phyloP scores from a whole-genome alignment of 345 rosid genomes.

The Corchorus olitorius region DNA sequence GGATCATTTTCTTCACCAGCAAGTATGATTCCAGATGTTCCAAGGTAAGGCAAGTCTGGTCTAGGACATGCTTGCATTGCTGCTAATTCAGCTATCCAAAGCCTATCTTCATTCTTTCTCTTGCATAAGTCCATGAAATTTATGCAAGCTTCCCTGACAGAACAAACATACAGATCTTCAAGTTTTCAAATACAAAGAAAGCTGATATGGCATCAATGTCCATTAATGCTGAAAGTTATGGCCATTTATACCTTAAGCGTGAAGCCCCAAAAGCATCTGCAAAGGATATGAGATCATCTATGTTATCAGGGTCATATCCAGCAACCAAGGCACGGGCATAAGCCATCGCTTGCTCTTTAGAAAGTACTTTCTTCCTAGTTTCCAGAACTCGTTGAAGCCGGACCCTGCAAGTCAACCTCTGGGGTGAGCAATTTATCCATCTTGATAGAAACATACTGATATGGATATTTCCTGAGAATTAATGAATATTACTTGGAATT shows the following conservation, averaged over 20 bases:
- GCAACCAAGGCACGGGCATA: constrained; percentile 92
- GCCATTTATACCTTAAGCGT: constrained; percentile 66
- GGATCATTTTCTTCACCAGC: constrained; percentile 72
- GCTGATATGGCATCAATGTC: not conserved
- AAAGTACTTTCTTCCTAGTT: constrained; percentile 74
- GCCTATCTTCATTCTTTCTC: constrained; percentile 90
- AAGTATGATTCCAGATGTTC: constrained; percentile 77
- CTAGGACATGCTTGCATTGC: constrained; percentile 85
- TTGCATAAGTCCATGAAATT: constrained; percentile 89
- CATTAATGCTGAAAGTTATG: not conserved
- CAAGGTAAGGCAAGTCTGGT: constrained; percentile 72
- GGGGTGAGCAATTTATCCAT: constrained; percentile 28
- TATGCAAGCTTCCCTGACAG: constrained; percentile 86
- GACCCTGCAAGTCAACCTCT: constrained; percentile 54
- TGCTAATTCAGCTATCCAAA: constrained; percentile 91
- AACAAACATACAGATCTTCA: constrained; percentile 13
- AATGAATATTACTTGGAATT: constrained; percentile 76
- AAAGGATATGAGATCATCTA: constrained; percentile 78
- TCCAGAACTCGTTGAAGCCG: constrained; percentile 86
- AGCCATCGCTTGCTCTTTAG: constrained; percentile 99
- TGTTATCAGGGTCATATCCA: constrained; percentile 71
- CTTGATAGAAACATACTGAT: constrained; percentile 12
- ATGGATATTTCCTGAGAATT: constrained; percentile 11
- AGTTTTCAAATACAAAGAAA: not conserved
- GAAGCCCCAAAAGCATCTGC: constrained; percentile 93